Evolutionary conservation across 108 stramenopile species (phyloP).

Genomic region (Aurantiochytrium sp.): DNA sequence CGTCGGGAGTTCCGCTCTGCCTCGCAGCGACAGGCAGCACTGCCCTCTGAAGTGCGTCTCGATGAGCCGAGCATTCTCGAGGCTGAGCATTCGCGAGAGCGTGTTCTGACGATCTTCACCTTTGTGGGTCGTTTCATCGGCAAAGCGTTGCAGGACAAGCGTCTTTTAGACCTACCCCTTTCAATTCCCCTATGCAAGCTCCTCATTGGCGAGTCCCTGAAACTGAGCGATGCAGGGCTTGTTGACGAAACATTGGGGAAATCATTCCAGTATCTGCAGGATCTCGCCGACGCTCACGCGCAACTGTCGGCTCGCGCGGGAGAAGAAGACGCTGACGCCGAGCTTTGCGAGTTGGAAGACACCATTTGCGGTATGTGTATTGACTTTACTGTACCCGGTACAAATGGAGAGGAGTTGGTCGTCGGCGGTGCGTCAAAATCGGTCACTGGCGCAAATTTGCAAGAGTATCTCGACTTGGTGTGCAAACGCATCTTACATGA

Average conservation of each 20-base stretch:
- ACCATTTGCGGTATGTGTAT: background rate
- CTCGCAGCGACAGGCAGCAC: background rate
- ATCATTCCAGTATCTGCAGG: background rate
- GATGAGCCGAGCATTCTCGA: background rate
- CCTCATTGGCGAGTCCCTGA: background rate
- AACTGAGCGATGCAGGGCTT: background rate
- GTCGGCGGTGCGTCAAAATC: background rate
- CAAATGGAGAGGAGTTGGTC: background rate
- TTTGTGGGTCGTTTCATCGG: slow-evolving; percentile 16
- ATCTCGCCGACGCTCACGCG: background rate
- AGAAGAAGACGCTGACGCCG: background rate
- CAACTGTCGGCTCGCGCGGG: background rate
- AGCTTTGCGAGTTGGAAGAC: background rate
- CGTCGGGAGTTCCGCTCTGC: background rate
- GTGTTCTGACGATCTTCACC: background rate
- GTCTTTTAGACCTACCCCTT: background rate
- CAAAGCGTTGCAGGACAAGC: background rate
- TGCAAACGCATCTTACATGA: background rate
- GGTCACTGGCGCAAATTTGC: background rate
- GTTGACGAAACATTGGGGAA: background rate
- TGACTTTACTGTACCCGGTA: background rate
- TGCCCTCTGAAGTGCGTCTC: background rate
- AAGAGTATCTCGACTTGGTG: background rate
- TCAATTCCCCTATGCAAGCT: slow-evolving; percentile 14
- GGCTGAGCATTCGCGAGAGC: background rate